A percentile compares a stretch with the other conserved stretches of the same genome.
Evolutionary conservation across 2,329 filamentous ascomycete genomes (phyloP).

Genomic region (Camillea tinctor): DNA sequence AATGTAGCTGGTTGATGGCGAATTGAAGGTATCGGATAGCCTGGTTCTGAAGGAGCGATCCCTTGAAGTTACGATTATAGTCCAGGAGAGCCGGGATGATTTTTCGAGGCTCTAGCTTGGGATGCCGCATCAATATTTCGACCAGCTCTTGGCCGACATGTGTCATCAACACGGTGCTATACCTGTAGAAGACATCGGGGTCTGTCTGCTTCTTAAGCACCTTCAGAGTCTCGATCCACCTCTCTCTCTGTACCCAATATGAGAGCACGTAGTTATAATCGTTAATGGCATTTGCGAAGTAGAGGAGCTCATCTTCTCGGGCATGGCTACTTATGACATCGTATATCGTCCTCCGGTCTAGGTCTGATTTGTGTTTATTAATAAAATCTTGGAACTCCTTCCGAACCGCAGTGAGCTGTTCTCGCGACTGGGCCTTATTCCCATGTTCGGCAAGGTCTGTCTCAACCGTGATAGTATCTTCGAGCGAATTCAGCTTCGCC

Average conservation of each 20-base stretch:
- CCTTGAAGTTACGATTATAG: conserved; percentile 78
- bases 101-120: conserved; percentile 78
- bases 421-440: conserved; percentile 68
- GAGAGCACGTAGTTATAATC: conserved; percentile 94
- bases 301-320: conserved; percentile 86
- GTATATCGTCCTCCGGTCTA: conserved; percentile 90
- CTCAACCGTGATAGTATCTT: conserved; percentile 89
- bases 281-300: conserved; percentile 82
- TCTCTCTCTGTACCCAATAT: conserved; percentile 95
- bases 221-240: conserved; percentile 81
- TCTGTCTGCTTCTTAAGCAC: conserved; percentile 93
- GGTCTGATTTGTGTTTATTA: conserved; percentile 76
- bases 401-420: conserved; percentile 68
- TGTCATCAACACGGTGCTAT: conserved; percentile 94
- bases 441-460: conserved; percentile 74
- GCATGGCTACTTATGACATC: conserved; percentile 96
- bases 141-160: conserved; percentile 82
- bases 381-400: conserved; percentile 89
- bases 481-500: conserved; percentile 91
- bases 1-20: conserved; percentile 82
- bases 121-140: conserved; percentile 93
- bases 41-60: conserved; percentile 75
- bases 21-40: conserved; percentile 91
- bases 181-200: conserved; percentile 91
- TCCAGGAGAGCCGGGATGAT: conserved; percentile 92